Percentiles rank a stretch among this genome's conserved stretches.
Evolutionary conservation across 2,329 filamentous ascomycete species (phyloP).

Genomic region (Beauveria medogensis): DNA sequence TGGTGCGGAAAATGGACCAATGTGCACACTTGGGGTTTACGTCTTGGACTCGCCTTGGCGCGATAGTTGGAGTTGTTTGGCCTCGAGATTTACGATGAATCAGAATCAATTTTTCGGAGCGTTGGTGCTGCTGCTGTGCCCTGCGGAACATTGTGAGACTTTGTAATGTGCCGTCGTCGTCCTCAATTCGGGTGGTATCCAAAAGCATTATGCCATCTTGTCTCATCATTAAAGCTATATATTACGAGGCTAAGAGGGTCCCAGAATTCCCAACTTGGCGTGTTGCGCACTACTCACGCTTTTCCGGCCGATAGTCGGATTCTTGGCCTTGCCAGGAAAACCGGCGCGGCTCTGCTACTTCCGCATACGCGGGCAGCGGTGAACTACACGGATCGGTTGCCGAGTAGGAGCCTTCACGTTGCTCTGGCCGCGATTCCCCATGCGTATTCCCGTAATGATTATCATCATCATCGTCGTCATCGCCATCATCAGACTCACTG

Average conservation of each 20-base stretch:
- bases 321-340: slow-evolving; percentile 6
- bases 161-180: neutral
- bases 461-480: neutral
- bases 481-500: neutral
- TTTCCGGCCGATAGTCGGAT: slow-evolving; percentile 6
- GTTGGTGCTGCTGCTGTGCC: neutral
- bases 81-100: slow-evolving; percentile 4
- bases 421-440: neutral
- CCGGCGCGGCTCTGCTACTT: neutral
- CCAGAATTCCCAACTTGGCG: neutral
- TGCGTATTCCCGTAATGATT: neutral
- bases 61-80: slow-evolving; percentile 7
- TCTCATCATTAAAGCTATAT: neutral
- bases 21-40: slow-evolving; percentile 6
- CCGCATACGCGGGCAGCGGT: neutral
- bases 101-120: slow-evolving; percentile 3
- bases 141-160: neutral
- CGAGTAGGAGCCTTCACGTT: neutral
- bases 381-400: neutral
- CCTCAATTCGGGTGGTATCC: too few relatives aligned
- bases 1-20: neutral
- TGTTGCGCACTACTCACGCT: neutral
- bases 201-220: neutral
- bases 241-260: neutral
- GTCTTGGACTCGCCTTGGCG: slow-evolving; percentile 4